phyloP scores from a whole-genome alignment of 331 rosid genomes.

The Pyrus hybrid region DNA sequence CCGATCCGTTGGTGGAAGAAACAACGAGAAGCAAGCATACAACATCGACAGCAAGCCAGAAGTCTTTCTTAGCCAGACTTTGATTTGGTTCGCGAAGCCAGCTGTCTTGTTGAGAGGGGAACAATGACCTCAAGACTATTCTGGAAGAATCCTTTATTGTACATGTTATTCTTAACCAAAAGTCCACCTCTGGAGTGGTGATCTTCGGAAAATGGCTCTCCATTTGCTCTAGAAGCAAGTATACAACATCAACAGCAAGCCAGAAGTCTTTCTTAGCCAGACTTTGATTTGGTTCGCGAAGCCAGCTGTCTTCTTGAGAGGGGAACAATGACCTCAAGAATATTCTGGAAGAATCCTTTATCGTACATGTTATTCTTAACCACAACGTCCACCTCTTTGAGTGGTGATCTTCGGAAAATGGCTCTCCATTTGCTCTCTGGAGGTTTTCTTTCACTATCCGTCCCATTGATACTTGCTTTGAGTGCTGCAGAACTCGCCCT shows the following conservation, averaged over 20 bases:
- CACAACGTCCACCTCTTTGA: constrained; percentile 40
- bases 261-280: constrained; percentile 34
- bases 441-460: constrained; percentile 38
- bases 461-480: constrained; percentile 43
- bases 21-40: neutral
- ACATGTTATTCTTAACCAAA: constrained; percentile 51
- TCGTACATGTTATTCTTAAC: constrained; percentile 62
- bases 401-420: constrained; percentile 53
- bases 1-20: neutral
- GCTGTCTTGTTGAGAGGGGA: constrained; percentile 54
- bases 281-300: constrained; percentile 42
- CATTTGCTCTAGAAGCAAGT: constrained; percentile 47
- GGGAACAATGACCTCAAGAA: constrained; percentile 61
- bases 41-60: neutral
- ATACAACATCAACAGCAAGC: neutral
- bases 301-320: constrained; percentile 44
- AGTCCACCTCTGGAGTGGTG: constrained; percentile 49
- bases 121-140: constrained; percentile 56
- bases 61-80: constrained; percentile 47
- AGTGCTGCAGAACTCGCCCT: constrained; percentile 61
- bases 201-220: constrained; percentile 55
- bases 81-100: constrained; percentile 34
- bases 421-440: constrained; percentile 66
- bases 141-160: constrained; percentile 57
- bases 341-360: constrained; percentile 56